phyloP scores from a whole-genome alignment of 164 flowering plant genomes.

The Aristolochia californica region DNA sequence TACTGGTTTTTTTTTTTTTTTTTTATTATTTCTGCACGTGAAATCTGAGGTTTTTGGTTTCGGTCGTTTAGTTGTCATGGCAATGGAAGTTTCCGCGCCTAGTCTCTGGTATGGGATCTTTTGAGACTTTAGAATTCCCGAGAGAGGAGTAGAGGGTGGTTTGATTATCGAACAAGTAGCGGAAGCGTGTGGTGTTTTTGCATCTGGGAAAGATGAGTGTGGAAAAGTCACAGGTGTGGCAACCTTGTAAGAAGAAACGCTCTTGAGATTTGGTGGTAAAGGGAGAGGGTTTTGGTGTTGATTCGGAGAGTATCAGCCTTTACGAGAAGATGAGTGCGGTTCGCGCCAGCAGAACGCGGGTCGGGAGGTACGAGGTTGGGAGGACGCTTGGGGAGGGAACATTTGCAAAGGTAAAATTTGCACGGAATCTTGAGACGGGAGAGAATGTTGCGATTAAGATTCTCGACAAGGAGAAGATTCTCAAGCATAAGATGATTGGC shows the following conservation, averaged over 20 bases:
- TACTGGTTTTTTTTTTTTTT: no score
- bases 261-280: slow-evolving; percentile 5
- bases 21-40: no score
- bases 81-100: no score
- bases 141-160: no score
- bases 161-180: no score
- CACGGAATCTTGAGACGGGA: slow-evolving; percentile 43
- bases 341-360: slow-evolving; percentile 27
- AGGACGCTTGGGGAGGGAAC: slow-evolving; percentile 76
- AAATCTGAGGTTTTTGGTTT: no score
- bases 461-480: slow-evolving; percentile 67
- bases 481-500: slow-evolving; percentile 72
- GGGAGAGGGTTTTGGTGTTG: background rate
- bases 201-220: slow-evolving; percentile 20
- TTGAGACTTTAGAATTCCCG: no score
- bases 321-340: background rate
- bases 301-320: background rate
- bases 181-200: no score
- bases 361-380: slow-evolving; percentile 73
- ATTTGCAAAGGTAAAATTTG: slow-evolving; percentile 81
- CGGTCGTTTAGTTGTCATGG: no score
- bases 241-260: slow-evolving; percentile 41
- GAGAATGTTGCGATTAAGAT: slow-evolving; percentile 73
- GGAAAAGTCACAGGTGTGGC: slow-evolving; percentile 38
- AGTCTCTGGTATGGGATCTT: no score